These are phyloP conservation scores for Ruellia speciosa DNA, from an alignment of 305 asterid genomes.

Conservation along the genomic window DNA sequence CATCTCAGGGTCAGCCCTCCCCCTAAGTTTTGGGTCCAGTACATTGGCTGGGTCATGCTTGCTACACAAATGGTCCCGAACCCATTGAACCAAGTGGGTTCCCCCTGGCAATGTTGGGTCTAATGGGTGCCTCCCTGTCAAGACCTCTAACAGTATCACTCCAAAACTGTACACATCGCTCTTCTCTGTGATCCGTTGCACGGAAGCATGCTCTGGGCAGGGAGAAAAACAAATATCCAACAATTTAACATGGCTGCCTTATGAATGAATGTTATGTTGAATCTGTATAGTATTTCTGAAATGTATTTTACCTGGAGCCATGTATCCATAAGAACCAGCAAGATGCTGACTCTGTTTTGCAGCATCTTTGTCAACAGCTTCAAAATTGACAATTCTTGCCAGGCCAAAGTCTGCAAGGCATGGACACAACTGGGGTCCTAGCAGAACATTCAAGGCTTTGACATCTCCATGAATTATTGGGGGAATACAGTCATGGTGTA, in stretches of 20 bases:
- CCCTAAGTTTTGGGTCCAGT: slow-evolving; percentile 84
- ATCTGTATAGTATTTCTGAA: too few relatives aligned
- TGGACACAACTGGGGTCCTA: slow-evolving; percentile 71
- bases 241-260: neutral
- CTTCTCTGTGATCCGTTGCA: slow-evolving; percentile 64
- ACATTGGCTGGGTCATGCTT: slow-evolving; percentile 56
- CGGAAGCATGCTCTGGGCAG: slow-evolving; percentile 63
- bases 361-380: slow-evolving; percentile 22
- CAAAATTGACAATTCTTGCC: slow-evolving; percentile 40
- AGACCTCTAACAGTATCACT: slow-evolving; percentile 73
- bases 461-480: slow-evolving; percentile 95
- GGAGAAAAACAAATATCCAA: neutral
- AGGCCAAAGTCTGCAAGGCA: slow-evolving; percentile 89
- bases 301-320: slow-evolving; percentile 77
- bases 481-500: slow-evolving; percentile 92
- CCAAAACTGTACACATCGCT: slow-evolving; percentile 87
- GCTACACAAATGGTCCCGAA: slow-evolving; percentile 55
- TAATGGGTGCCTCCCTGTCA: slow-evolving; percentile 33
- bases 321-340: slow-evolving; percentile 95
- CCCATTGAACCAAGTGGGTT: slow-evolving; percentile 89
- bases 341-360: slow-evolving; percentile 53
- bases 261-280: neutral
- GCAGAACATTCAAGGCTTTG: slow-evolving; percentile 85
- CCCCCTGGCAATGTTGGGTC: slow-evolving; percentile 92
- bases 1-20: slow-evolving; percentile 85